Evolutionary conservation across 1,284 basidiomycete genomes (phyloP), one percentile per base, ranked within the genome.

Genomic region (Inonotus hispidus): DNA sequence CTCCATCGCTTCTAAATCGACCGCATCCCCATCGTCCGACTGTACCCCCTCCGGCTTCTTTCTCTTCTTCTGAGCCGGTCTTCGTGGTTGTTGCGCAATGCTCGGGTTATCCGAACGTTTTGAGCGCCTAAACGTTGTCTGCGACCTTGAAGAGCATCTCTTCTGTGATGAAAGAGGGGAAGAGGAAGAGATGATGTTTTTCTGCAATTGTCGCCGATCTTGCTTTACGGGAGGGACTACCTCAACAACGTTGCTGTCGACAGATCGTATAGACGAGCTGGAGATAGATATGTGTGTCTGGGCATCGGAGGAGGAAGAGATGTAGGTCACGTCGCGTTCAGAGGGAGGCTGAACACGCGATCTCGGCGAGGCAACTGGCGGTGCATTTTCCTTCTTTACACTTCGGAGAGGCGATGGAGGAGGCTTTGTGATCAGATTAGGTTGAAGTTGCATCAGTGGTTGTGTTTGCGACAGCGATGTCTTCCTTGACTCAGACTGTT

Each of bases 341-440:
- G 47, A 19, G 7, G 19, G 45, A 27, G n/a, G 41, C 7, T 32
- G 16, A n/a, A 16, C 13, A 25, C 47, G 23, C 41, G 19, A n/a
- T 16, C 41, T 43, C n/a, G 41, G 19, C 16, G 2, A 21, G 7
- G 41, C 11, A n/a, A 35, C 11, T 21, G 62, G 58, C 25, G 62
- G 62, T 14, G 58, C 62, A 37, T 63, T 63, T 53, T 63, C 62
- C 41, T 59, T 63, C 37, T 53, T 60, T 37, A 39, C 57, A 10
- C n/a, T 14, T 10, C 61, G 61, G 23, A 41, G 41, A 37, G 13
- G 60, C 11, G 46, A 56, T 39, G 35, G 27, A 7, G 29, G 23
- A 32, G 38, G 37, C 21, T 14, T 47, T 39, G 35, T 19, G 32
- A 21, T 16, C 25, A 21, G 5, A 16, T 27, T 47, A n/a, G 16